A percentile compares a stretch with the other conserved stretches of the same genome.
phyloP scores from a whole-genome alignment of 306 rosid species.

The Crataegus laevigata region DNA sequence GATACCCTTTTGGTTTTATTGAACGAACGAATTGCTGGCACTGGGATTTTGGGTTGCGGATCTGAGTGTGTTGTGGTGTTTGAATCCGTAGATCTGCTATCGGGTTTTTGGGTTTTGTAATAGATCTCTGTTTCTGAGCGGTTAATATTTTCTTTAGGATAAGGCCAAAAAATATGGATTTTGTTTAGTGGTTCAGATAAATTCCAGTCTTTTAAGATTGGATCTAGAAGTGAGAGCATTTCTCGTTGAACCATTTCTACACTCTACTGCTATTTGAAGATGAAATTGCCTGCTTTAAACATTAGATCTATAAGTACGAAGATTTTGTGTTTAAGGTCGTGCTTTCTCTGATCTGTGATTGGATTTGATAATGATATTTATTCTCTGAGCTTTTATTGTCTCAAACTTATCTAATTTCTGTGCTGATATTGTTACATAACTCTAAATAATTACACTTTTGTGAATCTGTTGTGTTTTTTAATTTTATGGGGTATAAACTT shows the following conservation, averaged over 20 bases:
- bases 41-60: conserved; percentile 17
- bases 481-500: background rate
- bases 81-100: conserved; percentile 18
- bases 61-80: conserved; percentile 15
- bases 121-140: conserved; percentile 26
- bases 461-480: too few species aligned
- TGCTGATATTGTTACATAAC: background rate
- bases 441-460: background rate
- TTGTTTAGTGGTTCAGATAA: background rate
- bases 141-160: background rate
- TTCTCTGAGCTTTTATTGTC: background rate
- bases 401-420: background rate
- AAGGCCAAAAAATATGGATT: background rate
- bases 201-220: background rate
- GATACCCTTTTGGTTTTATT: background rate
- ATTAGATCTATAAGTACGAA: background rate
- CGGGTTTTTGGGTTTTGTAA: background rate
- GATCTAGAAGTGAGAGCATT: background rate
- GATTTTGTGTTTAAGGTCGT: background rate
- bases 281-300: background rate
- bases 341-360: background rate
- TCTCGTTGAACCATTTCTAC: background rate
- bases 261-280: background rate
- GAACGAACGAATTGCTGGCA: background rate
- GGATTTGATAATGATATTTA: background rate